Percentiles rank a stretch among this genome's conserved stretches.
Evolutionary conservation across 2,329 filamentous ascomycete species (phyloP).

Genomic region (Ceratocystis ficicola): DNA sequence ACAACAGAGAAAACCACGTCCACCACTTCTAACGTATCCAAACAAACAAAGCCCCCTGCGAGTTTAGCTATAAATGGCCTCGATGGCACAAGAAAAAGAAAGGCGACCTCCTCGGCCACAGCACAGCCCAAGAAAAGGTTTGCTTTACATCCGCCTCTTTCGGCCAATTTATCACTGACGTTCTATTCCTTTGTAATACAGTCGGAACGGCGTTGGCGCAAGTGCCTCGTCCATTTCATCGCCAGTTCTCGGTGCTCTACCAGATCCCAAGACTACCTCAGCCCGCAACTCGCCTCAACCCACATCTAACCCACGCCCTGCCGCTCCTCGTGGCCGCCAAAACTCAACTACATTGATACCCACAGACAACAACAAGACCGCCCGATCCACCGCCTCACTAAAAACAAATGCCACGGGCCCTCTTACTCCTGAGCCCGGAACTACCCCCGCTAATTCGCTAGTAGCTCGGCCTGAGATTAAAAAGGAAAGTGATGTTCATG

Average conservation of each 20-base stretch:
- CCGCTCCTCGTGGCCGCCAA: slow-evolving; percentile 60
- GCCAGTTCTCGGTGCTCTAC: slow-evolving; percentile 56
- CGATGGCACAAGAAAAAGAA: slow-evolving; percentile 61
- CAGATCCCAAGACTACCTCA: slow-evolving; percentile 42
- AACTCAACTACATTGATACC: slow-evolving; percentile 53
- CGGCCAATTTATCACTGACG: neutral
- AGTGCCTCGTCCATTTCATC: slow-evolving; percentile 66
- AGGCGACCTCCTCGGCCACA: slow-evolving; percentile 51
- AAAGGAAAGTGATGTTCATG: slow-evolving; percentile 37
- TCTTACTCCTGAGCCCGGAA: slow-evolving; percentile 31
- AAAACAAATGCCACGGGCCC: slow-evolving; percentile 44
- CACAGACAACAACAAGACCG: slow-evolving; percentile 40
- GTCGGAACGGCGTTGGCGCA: slow-evolving; percentile 33
- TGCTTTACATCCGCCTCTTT: slow-evolving; percentile 26
- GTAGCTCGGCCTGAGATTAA: slow-evolving; percentile 26
- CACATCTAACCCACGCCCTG: slow-evolving; percentile 44
- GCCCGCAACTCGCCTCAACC: slow-evolving; percentile 17
- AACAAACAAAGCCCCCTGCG: slow-evolving; percentile 43
- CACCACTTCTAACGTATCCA: slow-evolving; percentile 32
- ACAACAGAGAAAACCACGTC: slow-evolving; percentile 33
- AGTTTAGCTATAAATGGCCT: slow-evolving; percentile 59
- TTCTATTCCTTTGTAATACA: slow-evolving; percentile 21
- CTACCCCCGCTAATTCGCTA: slow-evolving; percentile 27
- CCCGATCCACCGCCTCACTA: slow-evolving; percentile 49
- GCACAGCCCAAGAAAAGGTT: slow-evolving; percentile 71